Percentiles rank a stretch among this genome's conserved stretches.
Conservation (phyloP, 1,284 basidiomycete genomes). For the Fistulinella cinereoalba region DNA sequence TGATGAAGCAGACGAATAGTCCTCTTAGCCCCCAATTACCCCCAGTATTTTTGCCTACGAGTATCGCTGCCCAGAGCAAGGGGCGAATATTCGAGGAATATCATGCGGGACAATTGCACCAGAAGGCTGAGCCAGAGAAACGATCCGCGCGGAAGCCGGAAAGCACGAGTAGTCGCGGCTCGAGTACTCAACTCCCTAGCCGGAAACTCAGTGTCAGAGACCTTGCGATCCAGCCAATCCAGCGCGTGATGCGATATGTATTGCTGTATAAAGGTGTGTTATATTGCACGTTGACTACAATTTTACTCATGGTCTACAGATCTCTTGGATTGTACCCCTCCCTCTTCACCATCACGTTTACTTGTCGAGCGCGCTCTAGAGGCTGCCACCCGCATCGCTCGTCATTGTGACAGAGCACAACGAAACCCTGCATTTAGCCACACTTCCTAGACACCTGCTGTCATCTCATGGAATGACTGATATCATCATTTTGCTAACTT, state of each 20-base stretch:
- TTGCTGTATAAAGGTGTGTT: slow-evolving; percentile 59
- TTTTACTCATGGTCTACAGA: slow-evolving; percentile 29
- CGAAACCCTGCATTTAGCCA: slow-evolving; percentile 52
- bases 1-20: slow-evolving; percentile 5
- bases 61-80: no score
- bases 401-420: slow-evolving; percentile 64
- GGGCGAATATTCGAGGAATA: slow-evolving; percentile 3
- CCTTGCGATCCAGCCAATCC: slow-evolving; percentile 66
- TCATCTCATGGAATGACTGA: not conserved
- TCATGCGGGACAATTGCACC: not conserved
- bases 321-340: slow-evolving; percentile 43
- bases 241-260: slow-evolving; percentile 68
- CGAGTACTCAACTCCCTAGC: slow-evolving; percentile 29
- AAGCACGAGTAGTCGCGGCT: slow-evolving; percentile 6
- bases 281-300: not conserved
- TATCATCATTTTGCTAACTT: slow-evolving; percentile 7
- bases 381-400: slow-evolving; percentile 56
- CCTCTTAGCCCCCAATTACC: slow-evolving; percentile 12
- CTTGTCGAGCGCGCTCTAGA: slow-evolving; percentile 61
- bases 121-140: not conserved
- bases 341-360: slow-evolving; percentile 40
- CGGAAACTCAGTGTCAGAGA: slow-evolving; percentile 41
- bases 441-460: slow-evolving; percentile 10
- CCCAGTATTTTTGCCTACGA: slow-evolving; percentile 9
- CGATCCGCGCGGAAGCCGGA: not conserved